Conservation (phyloP, 345 rosid genomes). For the Leavenworthia alabamica region DNA sequence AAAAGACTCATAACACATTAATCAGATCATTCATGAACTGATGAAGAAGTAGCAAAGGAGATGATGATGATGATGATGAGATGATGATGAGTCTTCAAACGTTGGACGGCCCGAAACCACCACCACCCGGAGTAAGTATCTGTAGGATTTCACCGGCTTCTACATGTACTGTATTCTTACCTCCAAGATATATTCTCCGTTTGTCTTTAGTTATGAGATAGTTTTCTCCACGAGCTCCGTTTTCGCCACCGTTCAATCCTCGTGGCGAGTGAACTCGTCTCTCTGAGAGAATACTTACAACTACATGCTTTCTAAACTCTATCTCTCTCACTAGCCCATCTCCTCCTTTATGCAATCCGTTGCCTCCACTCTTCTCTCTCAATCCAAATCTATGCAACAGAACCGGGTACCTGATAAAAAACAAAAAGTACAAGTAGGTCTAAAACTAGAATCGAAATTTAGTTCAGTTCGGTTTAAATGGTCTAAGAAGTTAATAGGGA, state of each 20-base stretch:
- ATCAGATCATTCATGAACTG: background rate
- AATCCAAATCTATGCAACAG: conserved; percentile 70
- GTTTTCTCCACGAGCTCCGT: conserved; percentile 90
- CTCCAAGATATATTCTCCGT: conserved; percentile 66
- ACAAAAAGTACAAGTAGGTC: background rate
- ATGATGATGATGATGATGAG: no score
- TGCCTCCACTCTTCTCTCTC: conserved; percentile 82
- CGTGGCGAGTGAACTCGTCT: conserved; percentile 93
- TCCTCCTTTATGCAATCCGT: conserved; percentile 66
- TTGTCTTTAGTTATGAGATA: conserved; percentile 55
- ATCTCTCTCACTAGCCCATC: conserved; percentile 89
- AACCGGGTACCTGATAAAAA: conserved; percentile 59
- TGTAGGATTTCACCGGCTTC: conserved; percentile 74
- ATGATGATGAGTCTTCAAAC: background rate
- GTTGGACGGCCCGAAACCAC: conserved; percentile 66
- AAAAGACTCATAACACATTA: background rate
- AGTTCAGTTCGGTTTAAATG: background rate
- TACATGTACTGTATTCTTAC: conserved; percentile 75
- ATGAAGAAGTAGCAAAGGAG: background rate
- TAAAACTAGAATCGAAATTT: background rate
- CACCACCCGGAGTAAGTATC: conserved; percentile 91
- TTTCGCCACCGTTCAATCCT: conserved; percentile 66
- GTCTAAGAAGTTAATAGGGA: background rate
- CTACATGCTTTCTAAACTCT: conserved; percentile 69
- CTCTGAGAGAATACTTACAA: conserved; percentile 88